Conservation (phyloP, 1,284 basidiomycete genomes). For the Gymnopus androsaceus region DNA sequence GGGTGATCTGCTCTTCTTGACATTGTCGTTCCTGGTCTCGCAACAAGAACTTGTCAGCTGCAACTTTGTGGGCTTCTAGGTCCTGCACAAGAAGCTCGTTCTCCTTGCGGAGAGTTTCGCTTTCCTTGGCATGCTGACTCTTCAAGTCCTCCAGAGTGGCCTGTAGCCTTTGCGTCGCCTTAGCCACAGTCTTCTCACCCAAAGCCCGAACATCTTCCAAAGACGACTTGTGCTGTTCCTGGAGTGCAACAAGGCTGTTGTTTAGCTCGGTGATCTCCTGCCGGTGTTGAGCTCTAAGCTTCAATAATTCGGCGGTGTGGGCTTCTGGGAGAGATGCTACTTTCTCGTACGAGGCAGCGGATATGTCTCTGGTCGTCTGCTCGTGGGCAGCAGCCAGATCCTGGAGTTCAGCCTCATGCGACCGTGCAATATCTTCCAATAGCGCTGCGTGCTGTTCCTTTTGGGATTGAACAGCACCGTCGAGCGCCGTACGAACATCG, state of each 20-base stretch:
- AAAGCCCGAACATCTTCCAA: conserved; percentile 43
- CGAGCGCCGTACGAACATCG: conserved; percentile 49
- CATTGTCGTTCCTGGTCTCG: conserved; percentile 51
- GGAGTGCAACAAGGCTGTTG: conserved; percentile 41
- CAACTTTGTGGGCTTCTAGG: conserved; percentile 61
- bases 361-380: conserved; percentile 31
- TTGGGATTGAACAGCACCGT: conserved; percentile 47
- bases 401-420: conserved; percentile 54
- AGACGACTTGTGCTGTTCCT: conserved; percentile 46
- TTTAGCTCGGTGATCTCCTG: conserved; percentile 45
- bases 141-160: conserved; percentile 33
- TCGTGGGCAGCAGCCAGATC: conserved; percentile 50
- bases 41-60: conserved; percentile 55
- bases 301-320: conserved; percentile 43
- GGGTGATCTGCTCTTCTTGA: conserved; percentile 53
- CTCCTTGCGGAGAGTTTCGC: conserved; percentile 48
- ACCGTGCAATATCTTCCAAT: conserved; percentile 54
- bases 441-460: conserved; percentile 58
- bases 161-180: conserved; percentile 44
- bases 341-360: conserved; percentile 26
- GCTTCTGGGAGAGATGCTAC: conserved; percentile 27
- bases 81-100: conserved; percentile 61
- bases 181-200: conserved; percentile 37
- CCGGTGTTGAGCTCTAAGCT: conserved; percentile 49
- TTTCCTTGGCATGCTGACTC: conserved; percentile 41